These are phyloP conservation scores for Pugionium dolabratum DNA, from an alignment of 345 rosid genomes.

Conservation along the genomic window DNA sequence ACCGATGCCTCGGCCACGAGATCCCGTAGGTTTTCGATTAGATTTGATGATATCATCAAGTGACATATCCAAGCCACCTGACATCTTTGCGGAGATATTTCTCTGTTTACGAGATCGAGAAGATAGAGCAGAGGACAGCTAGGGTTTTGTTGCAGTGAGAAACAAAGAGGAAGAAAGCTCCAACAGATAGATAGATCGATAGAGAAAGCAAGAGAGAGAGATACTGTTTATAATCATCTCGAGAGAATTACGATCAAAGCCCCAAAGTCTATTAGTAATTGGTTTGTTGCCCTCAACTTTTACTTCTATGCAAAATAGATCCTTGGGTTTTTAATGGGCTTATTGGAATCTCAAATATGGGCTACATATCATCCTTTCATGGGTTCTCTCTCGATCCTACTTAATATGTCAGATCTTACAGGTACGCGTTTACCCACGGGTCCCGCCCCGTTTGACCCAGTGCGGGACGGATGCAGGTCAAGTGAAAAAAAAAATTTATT, in stretches of 20 bases:
- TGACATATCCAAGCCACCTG: conserved; percentile 63
- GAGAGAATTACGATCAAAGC: background rate
- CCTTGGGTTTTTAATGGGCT: conserved; percentile 3
- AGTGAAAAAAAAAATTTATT: too few relatives aligned
- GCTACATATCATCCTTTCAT: too few relatives aligned
- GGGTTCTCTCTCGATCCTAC: background rate
- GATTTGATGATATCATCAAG: conserved; percentile 69
- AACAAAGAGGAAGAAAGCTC: too few relatives aligned
- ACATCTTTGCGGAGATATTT: conserved; percentile 44
- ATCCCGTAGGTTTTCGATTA: conserved; percentile 51
- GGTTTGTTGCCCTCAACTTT: background rate
- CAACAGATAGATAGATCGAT: too few relatives aligned
- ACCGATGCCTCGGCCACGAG: conserved; percentile 42
- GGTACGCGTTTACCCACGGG: too few relatives aligned
- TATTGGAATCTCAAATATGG: background rate
- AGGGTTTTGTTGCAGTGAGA: conserved; percentile 19
- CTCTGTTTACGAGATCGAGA: conserved; percentile 7
- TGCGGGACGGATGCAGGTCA: too few relatives aligned
- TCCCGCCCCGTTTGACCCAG: too few relatives aligned
- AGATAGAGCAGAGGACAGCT: conserved; percentile 7
- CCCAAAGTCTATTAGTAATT: background rate
- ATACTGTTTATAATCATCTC: background rate
- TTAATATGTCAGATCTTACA: background rate
- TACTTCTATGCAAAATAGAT: too few relatives aligned
- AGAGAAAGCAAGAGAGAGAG: too few relatives aligned